phyloP scores from a whole-genome alignment of 2,329 filamentous ascomycete species.

The Trichoderma gracile region DNA sequence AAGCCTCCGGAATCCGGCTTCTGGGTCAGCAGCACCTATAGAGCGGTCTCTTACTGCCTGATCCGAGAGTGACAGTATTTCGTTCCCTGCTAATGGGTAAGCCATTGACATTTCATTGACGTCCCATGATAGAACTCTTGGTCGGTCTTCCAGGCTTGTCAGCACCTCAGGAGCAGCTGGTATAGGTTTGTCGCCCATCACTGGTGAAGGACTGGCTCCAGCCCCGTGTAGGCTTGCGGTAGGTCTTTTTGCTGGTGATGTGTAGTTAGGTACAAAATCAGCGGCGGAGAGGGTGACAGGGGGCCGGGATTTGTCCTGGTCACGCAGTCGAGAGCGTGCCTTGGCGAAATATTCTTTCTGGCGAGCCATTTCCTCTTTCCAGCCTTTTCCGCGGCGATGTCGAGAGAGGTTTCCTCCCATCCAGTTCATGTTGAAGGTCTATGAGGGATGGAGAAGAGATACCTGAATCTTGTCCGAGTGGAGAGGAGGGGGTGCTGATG shows the following conservation, averaged over 20 bases:
- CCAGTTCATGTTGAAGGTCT: constrained; percentile 43
- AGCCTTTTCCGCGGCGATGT: constrained; percentile 39
- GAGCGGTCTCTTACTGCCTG: background rate
- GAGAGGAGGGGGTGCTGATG: no score
- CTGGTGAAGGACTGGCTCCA: background rate
- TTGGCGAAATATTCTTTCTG: constrained; percentile 45
- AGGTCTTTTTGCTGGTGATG: constrained; percentile 16
- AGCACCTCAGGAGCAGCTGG: background rate
- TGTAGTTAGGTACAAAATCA: constrained; percentile 36
- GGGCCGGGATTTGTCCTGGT: background rate
- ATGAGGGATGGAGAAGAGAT: no score
- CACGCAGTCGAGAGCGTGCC: constrained; percentile 33
- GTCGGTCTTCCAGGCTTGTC: background rate
- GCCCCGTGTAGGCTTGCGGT: background rate
- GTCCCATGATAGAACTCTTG: background rate
- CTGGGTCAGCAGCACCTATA: constrained; percentile 23
- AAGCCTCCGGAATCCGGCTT: constrained; percentile 33
- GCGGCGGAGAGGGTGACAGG: background rate
- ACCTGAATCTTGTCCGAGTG: background rate
- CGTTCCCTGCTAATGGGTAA: background rate
- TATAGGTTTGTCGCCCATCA: background rate
- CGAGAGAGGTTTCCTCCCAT: constrained; percentile 43
- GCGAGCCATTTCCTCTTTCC: constrained; percentile 38
- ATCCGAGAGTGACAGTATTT: background rate
- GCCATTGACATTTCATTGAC: background rate